These are phyloP conservation scores for Protomyces macrosporus DNA, from an alignment of 1,139 yeast species.

Conservation along the genomic window DNA sequence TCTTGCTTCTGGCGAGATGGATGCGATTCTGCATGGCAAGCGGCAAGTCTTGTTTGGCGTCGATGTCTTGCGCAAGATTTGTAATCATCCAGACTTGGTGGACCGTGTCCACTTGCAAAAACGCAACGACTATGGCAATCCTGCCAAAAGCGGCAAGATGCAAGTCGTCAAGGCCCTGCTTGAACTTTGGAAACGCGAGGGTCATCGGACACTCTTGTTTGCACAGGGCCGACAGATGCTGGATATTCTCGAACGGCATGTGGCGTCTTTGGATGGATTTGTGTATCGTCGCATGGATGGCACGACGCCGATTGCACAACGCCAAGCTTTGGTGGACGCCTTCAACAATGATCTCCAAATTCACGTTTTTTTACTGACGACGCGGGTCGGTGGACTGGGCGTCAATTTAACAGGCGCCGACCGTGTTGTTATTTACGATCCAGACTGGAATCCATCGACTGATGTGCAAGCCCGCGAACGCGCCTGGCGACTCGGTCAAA, in stretches of 20 bases:
- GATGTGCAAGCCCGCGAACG: slow-evolving; percentile 95
- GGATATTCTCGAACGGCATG: slow-evolving; percentile 67
- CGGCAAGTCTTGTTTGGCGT: slow-evolving; percentile 84
- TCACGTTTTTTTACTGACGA: slow-evolving; percentile 72
- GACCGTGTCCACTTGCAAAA: slow-evolving; percentile 49
- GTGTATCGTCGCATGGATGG: slow-evolving; percentile 89
- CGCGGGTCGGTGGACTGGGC: slow-evolving; percentile 94
- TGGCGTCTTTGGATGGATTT: slow-evolving; percentile 45
- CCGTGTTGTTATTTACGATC: slow-evolving; percentile 87
- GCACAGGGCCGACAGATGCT: slow-evolving; percentile 94
- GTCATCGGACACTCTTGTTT: slow-evolving; percentile 73
- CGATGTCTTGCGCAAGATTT: slow-evolving; percentile 80
- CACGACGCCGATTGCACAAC: slow-evolving; percentile 65
- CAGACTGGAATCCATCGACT: slow-evolving; percentile 98
- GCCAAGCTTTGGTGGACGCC: slow-evolving; percentile 74
- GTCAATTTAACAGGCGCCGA: slow-evolving; percentile 93
- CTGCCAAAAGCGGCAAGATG: slow-evolving; percentile 78
- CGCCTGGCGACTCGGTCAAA: slow-evolving; percentile 96
- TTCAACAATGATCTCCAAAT: slow-evolving; percentile 61
- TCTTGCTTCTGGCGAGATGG: slow-evolving; percentile 67
- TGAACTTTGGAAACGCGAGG: slow-evolving; percentile 69
- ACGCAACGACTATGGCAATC: slow-evolving; percentile 54
- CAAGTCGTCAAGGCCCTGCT: slow-evolving; percentile 76
- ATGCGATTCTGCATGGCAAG: slow-evolving; percentile 67
- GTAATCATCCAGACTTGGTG: slow-evolving; percentile 91